Base-by-base conservation (phyloP, 2,329 filamentous ascomycete genomes). In the Penicillium griseofulvum region DNA sequence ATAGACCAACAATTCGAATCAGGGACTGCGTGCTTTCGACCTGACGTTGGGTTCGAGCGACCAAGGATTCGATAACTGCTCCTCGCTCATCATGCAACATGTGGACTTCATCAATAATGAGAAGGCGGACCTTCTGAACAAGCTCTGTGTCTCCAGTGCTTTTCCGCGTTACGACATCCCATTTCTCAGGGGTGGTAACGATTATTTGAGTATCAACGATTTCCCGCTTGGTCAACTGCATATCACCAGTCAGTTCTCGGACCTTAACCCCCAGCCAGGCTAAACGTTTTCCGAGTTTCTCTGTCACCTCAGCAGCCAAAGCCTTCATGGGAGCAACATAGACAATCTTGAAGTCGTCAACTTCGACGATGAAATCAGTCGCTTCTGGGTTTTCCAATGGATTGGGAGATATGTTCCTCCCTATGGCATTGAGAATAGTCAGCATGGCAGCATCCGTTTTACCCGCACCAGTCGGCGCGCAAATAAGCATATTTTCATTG, bases 251-350 rank as follows among this genome's bases (percentile, higher is more conserved):
- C 71, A 96, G 87, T 74, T 99, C 94, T 58, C 94, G 88, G 62
- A 91, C 93, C 70, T 90, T 87, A 65, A 99, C 86, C 8, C 92
- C 93, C 6, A 99, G 83, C 95, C 95, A 99, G 2, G 90, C 88
- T 4, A 99, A 83, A 26, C 93, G 87, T 72, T 91, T 96, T 44
- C 91, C 89, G 3, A 99, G 80, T 76, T 99, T 99, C 34, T 92
- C 90, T 0, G 94, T 97, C 38, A 99, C 89, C 75, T 99, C 94
- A 8, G 95, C 94, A 5, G 95, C 95, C 17, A 99, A 80, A 0
- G 94, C 95, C 74, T 99, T 99, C 95, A 99, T 99, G 0, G 94
- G 95, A 1, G 95, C 94, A 38, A 99, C 94, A 65, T 99, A 99
- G 54, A 99, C 91, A 65, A 99, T 93, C 75, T 99, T 97, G 82